Evolutionary conservation across 108 stramenopile species (phyloP), one percentile per base, ranked within the genome.

Genomic region (Stephanodiscus minutulus): DNA sequence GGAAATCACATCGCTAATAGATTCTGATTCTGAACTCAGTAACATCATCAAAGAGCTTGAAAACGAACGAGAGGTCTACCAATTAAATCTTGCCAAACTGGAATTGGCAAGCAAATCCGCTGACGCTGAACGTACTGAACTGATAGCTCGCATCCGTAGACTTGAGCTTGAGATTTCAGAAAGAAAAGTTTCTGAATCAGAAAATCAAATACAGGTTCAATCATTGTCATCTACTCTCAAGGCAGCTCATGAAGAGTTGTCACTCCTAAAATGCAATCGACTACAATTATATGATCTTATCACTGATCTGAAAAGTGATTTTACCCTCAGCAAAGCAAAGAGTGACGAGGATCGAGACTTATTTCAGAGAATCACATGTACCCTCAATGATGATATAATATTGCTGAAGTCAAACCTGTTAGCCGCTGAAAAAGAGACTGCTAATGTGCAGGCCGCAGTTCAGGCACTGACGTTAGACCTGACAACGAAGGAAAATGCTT

Each of bases 161-260:
- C 37, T 70, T 12, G 69, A 70, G 69, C 48, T 52, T n/a, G 27
- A 49, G 20, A 20, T 39, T 17, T 48, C 58, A 37, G 48, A 61
- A 24, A 21, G 29, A 15, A 60, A 49, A 24, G 60, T 37, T 20
- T 6, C 7, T 6, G 12, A 31, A 50, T 31, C 31, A 25, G 44
- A 58, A 4, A 17, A 43, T 43, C 44, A 76, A 54, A 44, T 56
- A n/a, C 46, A 69, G 53, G 5, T 77, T 9, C 39, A 77, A 6
- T 64, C 61, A 0, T 15, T 76, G 22, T 64, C 74, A 28, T 46
- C 37, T 0, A 18, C 48, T 61, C 74, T 76, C 22, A 50, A 47
- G n/a, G 49, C 44, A 37, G 33, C 41, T 29, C 44, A 46, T 22
- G 31, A 31, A 13, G 59, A 70, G 29, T 11, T 70, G 11, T 21